phyloP scores from a whole-genome alignment of 176 grass and related monocot species.

The Eremochloa ophiuroides region DNA sequence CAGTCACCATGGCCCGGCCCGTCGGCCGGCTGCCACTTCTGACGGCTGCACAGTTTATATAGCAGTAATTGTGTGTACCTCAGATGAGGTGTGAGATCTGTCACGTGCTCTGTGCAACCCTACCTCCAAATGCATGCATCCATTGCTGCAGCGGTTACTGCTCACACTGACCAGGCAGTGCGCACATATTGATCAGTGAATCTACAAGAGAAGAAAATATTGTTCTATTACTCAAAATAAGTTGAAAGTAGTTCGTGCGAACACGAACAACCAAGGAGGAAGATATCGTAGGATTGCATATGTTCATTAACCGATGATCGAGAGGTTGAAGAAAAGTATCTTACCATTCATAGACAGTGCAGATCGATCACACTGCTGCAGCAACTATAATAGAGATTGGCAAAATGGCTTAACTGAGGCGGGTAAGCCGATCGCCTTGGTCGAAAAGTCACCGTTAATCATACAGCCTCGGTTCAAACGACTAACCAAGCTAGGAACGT shows the following conservation, averaged over 20 bases:
- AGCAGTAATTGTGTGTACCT: conserved; percentile 1
- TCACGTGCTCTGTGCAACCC: not conserved
- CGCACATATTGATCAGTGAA: not conserved
- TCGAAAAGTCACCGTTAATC: too few relatives aligned
- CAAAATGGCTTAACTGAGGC: too few relatives aligned
- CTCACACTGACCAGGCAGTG: not conserved
- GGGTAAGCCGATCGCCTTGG: too few relatives aligned
- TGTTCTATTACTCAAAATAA: too few relatives aligned
- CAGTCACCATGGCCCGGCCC: not conserved
- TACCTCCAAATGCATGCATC: not conserved
- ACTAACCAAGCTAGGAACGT: too few relatives aligned
- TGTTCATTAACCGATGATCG: not conserved
- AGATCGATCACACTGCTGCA: too few relatives aligned
- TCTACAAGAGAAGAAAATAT: too few relatives aligned
- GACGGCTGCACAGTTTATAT: conserved; percentile 21
- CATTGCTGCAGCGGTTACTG: not conserved
- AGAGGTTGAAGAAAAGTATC: not conserved
- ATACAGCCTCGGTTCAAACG: too few relatives aligned
- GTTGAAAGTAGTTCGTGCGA: too few relatives aligned
- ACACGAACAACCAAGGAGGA: too few relatives aligned
- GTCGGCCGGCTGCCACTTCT: not conserved
- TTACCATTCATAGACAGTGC: not conserved
- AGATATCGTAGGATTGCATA: not conserved
- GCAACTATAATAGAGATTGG: too few relatives aligned
- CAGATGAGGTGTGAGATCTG: not conserved